These are phyloP conservation scores for Crithidia expoeki DNA, from an alignment of 208 protist species.

Conservation along the genomic window DNA sequence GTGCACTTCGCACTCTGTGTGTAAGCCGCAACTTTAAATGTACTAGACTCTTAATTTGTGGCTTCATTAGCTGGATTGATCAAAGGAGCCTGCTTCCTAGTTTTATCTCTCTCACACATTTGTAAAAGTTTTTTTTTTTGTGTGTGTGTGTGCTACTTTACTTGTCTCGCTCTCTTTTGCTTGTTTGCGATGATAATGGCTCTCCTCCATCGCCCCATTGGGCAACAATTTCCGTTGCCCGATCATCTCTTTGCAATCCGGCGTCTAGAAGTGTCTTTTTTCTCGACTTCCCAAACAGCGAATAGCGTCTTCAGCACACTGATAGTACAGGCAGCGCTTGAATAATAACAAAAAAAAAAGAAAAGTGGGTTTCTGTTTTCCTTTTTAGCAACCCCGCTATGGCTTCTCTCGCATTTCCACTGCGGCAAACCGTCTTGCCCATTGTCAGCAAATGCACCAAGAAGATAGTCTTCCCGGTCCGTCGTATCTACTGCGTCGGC, in stretches of 20 bases:
- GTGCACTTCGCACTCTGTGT: too few species aligned
- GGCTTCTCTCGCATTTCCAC: slow-evolving; percentile 33
- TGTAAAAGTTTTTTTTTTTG: not conserved
- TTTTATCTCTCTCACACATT: not conserved
- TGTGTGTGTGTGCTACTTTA: not conserved
- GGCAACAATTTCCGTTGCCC: too few species aligned
- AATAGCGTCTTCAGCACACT: too few species aligned
- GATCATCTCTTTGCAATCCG: too few species aligned
- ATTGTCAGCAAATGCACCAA: slow-evolving; percentile 37
- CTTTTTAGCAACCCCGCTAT: not conserved
- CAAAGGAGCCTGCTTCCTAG: not conserved
- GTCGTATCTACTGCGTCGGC: slow-evolving; percentile 77
- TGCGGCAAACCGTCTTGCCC: slow-evolving; percentile 47
- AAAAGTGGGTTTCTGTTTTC: not conserved
- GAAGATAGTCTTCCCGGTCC: slow-evolving; percentile 59
- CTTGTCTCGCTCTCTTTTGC: not conserved
- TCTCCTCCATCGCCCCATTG: too few species aligned
- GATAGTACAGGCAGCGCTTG: too few species aligned
- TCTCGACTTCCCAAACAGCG: too few species aligned
- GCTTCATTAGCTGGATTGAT: not conserved
- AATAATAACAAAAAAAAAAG: too few species aligned
- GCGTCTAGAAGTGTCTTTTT: too few species aligned
- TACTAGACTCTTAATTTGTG: too few species aligned
- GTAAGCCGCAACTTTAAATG: too few species aligned
- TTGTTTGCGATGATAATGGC: not conserved